Evolutionary conservation across 148 eudicot species (phyloP).

Genomic region (Rhododendron henanense): DNA sequence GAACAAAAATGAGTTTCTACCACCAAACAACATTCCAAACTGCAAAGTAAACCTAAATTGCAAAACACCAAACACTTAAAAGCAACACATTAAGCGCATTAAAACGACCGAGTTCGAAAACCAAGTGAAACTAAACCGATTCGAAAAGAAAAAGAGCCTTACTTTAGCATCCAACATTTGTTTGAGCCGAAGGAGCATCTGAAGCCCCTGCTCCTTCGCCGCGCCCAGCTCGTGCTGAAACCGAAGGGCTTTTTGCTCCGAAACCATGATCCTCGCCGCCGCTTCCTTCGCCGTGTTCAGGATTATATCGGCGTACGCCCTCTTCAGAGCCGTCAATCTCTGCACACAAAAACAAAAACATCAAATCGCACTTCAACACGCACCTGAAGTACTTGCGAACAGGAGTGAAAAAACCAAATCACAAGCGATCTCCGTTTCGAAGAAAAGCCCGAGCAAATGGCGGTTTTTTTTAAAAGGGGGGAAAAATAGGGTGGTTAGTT

Average conservation of each 20-base stretch:
- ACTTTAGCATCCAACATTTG: slow-evolving; percentile 79
- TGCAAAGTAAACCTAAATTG: not conserved
- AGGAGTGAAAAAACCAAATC: not conserved
- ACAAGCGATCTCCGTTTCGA: slow-evolving; percentile 11
- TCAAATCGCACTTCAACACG: slow-evolving; percentile 5
- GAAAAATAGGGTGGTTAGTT: not conserved
- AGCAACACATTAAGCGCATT: not conserved
- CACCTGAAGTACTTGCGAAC: not conserved
- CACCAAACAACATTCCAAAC: not conserved
- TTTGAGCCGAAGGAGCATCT: slow-evolving; percentile 60
- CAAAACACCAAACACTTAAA: not conserved
- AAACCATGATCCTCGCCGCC: slow-evolving; percentile 63
- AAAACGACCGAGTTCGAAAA: not conserved
- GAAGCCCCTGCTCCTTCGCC: slow-evolving; percentile 68
- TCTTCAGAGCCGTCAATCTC: slow-evolving; percentile 78
- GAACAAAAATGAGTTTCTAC: not conserved
- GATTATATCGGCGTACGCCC: slow-evolving; percentile 82
- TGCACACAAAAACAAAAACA: slow-evolving; percentile 21
- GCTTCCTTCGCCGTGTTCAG: slow-evolving; percentile 75
- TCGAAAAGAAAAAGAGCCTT: not conserved
- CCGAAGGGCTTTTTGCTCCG: slow-evolving; percentile 57
- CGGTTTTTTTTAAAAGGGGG: slow-evolving; percentile 18
- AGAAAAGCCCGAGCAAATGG: slow-evolving; percentile 6
- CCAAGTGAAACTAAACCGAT: slow-evolving; percentile 12
- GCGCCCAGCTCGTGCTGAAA: slow-evolving; percentile 44